Base-by-base conservation (phyloP, 1,139 yeast species). In the Geotrichum carabidarum region DNA sequence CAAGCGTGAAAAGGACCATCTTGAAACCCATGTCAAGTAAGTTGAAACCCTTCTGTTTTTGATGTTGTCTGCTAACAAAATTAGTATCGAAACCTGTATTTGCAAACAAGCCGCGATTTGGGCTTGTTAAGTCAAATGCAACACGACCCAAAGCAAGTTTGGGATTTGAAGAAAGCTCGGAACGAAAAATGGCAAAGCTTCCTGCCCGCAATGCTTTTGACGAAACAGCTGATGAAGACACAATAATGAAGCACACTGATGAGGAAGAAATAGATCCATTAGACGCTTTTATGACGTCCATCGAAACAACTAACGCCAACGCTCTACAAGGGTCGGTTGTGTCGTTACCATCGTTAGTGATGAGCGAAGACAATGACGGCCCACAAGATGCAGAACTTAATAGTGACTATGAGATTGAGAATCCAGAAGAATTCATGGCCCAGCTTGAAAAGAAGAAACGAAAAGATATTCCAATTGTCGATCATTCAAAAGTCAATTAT, bases 401-500 rank as follows among this genome's bases (percentile, higher is more conserved):
- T n/a, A 63, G 57, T 9, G 64, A 60, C 11, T 74, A 71, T 15
- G 66, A 65, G 38, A 67, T 67, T 17, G 60, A 56, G 14, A 61
- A 64, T 38, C 67, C 70, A n/a, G 65, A 65, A 31, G 65, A 64
- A 12, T 61, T 60, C 37, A 61, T 67, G 59, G 66, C 65, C 22
- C 68, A 70, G 51, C 59, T 71, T 32, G 71, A 72, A 48, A 75
- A 72, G 59, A 64, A 72, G 54, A 72, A 73, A 59, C 70, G 68
- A 48, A 78, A 78, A 60, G 75, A 73, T 43, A 69, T 76, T 9
- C 71, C 71, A 14, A 64, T 63, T 9, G 69, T 78, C 2, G 80
- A 82, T 59, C 82, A 83, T 68, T 58, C 78, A 47, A 60, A 68
- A 57, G 68, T 80, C 50, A 68, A 75, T 8, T 77, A 82, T 54